Conservation (phyloP, 306 rosid species). For the Begonia peltatifolia region DNA sequence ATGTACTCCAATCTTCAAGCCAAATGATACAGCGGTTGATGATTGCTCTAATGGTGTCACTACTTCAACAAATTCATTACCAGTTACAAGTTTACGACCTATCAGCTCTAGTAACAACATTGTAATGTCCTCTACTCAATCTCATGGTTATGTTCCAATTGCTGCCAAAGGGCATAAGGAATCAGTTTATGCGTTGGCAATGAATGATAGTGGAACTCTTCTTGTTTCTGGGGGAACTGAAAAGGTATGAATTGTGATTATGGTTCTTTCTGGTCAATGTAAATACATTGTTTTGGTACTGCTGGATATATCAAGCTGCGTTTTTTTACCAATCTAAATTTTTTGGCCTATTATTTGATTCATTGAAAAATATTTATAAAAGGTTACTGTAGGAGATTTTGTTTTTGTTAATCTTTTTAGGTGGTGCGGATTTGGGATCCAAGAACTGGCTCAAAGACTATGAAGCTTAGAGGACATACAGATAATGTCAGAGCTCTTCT, state of each 20-base stretch:
- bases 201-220: conserved; percentile 82
- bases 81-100: conserved; percentile 62
- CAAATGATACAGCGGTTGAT: conserved; percentile 58
- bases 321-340: too few relatives aligned
- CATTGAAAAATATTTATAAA: too few relatives aligned
- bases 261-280: conserved; percentile 5
- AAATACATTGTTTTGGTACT: too few relatives aligned
- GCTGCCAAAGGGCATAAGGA: conserved; percentile 98
- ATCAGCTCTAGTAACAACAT: conserved; percentile 74
- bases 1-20: conserved; percentile 46
- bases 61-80: conserved; percentile 59
- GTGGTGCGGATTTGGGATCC: conserved; percentile 99
- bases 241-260: conserved; percentile 45
- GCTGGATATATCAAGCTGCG: too few relatives aligned
- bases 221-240: conserved; percentile 99
- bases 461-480: conserved; percentile 89
- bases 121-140: conserved; percentile 48
- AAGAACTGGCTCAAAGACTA: conserved; percentile 85
- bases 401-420: conserved; percentile 14
- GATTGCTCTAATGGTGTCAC: conserved; percentile 60
- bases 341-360: too few relatives aligned
- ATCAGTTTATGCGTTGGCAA: conserved; percentile 94
- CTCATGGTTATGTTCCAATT: conserved; percentile 76
- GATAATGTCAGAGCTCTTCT: conserved; percentile 92
- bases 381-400: too few relatives aligned